Evolutionary conservation across 371 early-diverging fungal genomes (phyloP), one percentile per base, ranked within the genome.

Genomic region (Syncephalis plumigaleata): DNA sequence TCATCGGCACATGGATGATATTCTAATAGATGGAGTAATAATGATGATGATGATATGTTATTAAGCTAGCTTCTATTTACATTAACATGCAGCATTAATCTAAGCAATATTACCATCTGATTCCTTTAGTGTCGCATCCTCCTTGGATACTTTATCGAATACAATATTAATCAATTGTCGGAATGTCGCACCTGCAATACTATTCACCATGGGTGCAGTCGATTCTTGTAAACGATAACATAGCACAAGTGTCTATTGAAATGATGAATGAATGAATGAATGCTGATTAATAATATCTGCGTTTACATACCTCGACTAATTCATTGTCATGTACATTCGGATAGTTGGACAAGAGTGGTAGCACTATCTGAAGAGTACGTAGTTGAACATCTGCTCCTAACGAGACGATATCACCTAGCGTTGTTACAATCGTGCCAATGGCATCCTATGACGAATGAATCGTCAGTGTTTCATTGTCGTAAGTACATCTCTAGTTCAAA

Each of bases 101-200:
- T 21, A n/a, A n/a, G 40, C 7, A 45, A n/a, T n/a, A n/a, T n/a
- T 22, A 25, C 11, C 43, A 15, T 37, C 21, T 15, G 38, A 9
- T 3, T 17, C 9, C 46, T 51, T 27, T 31, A 46, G 2, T 17
- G 39, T 25, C 46, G 36, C 3, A 42, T 24, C 20, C 9, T 88
- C 88, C 3, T 65, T 59, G 13, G 67, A 70, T 2, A 91, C 86
- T 47, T 88, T 87, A 47, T 94, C 98, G 66, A 94, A 97, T n/a
- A 88, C 78, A 44, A 80, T 74, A 2, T 91, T 81, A 9, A 94
- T 84, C 36, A 95, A 58, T 51, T 95, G 98, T 11, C 93, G 75
- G 42, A 97, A 58, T 0, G 91, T 95, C 0, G 95, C 98, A 3
- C 89, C 83, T 15, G 97, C 97, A 7, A 94, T 94, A 53, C 89